Percentiles rank a stretch among this genome's conserved stretches.
Conservation (phyloP, 176 grass and related monocot species). For the Musa acuminata region DNA sequence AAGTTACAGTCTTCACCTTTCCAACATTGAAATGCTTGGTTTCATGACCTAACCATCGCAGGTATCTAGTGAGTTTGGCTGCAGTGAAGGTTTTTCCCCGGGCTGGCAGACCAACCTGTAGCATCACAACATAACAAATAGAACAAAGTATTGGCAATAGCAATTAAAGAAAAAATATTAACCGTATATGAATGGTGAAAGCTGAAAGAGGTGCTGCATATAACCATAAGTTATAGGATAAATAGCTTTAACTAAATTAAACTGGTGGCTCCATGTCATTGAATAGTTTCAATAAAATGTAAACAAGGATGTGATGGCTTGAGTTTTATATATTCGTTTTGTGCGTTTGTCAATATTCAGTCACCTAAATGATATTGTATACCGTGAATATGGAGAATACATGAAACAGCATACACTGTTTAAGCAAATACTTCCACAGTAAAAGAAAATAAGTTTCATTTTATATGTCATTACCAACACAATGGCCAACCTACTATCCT, state of each 20-base stretch:
- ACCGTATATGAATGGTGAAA: background rate
- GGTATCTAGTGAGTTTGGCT: slow-evolving; percentile 96
- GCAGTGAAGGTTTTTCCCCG: slow-evolving; percentile 96
- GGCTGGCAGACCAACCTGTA: slow-evolving; percentile 91
- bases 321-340: background rate
- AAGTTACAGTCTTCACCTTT: slow-evolving; percentile 53
- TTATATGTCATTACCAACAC: slow-evolving; percentile 50
- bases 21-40: slow-evolving; percentile 99
- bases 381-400: background rate
- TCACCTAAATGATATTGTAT: background rate
- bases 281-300: background rate
- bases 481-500: slow-evolving; percentile 71
- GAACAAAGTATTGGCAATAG: slow-evolving; percentile 14
- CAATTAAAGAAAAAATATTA: slow-evolving; percentile 15
- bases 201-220: background rate
- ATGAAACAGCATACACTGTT: background rate
- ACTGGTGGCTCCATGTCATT: background rate
- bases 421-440: no score
- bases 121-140: slow-evolving; percentile 10
- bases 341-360: background rate
- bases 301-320: background rate
- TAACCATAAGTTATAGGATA: background rate
- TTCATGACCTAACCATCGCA: slow-evolving; percentile 98
- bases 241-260: background rate
- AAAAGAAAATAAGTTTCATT: background rate